Conservation (phyloP, 2,329 filamentous ascomycete species). For the Metarhizium robertsii region DNA sequence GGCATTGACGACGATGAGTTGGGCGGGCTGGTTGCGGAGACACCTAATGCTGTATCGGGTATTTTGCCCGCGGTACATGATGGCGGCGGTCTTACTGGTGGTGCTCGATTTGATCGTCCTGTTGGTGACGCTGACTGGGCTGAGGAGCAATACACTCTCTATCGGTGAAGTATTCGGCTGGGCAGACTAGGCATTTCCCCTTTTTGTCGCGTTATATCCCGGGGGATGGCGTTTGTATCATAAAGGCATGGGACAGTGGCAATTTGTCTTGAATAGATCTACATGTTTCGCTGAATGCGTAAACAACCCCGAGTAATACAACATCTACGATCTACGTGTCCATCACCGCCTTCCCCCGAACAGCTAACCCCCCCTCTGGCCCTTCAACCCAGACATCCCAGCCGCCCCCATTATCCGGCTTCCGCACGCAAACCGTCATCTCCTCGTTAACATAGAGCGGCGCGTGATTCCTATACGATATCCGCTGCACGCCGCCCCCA, state of each 20-base stretch:
- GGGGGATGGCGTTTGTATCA: background rate
- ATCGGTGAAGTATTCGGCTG: conserved; percentile 86
- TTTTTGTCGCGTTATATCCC: background rate
- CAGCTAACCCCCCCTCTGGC: conserved; percentile 50
- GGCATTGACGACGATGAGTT: conserved; percentile 77
- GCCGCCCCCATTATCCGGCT: conserved; percentile 19
- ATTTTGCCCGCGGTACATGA: conserved; percentile 86
- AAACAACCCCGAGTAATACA: background rate
- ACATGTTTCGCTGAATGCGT: background rate
- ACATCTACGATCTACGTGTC: background rate
- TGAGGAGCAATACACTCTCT: conserved; percentile 67
- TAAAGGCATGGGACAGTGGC: background rate
- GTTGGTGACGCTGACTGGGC: conserved; percentile 60
- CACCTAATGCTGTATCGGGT: conserved; percentile 97
- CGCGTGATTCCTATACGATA: conserved; percentile 74
- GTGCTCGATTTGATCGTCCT: conserved; percentile 70
- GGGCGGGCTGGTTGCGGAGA: conserved; percentile 77
- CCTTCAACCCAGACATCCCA: conserved; percentile 61
- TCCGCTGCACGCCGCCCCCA: conserved; percentile 33
- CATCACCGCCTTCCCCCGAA: conserved; percentile 42
- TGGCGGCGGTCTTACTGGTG: conserved; percentile 61
- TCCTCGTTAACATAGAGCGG: conserved; percentile 69
- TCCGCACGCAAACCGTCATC: conserved; percentile 59
- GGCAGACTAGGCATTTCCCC: conserved; percentile 33
- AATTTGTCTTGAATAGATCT: background rate